These are phyloP conservation scores for Flammula alnicola DNA, from an alignment of 1,284 basidiomycete genomes.

Conservation along the genomic window DNA sequence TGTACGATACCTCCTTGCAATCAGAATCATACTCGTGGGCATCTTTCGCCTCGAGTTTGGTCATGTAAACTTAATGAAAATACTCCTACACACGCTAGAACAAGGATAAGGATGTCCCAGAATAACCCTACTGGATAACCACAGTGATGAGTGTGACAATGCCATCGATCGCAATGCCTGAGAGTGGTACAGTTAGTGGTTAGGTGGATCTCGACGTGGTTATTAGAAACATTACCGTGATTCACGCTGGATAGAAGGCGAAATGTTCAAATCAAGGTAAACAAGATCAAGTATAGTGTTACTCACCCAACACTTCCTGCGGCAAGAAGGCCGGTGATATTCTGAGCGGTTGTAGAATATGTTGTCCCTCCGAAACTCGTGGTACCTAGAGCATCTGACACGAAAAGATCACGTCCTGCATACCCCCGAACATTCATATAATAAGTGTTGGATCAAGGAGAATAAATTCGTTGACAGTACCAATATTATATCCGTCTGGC, in stretches of 20 bases:
- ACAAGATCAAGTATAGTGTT: neutral
- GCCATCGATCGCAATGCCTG: constrained; percentile 42
- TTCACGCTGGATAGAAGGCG: constrained; percentile 27
- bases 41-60: constrained; percentile 1
- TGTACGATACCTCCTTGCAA: constrained; percentile 16
- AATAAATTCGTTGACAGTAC: constrained; percentile 36
- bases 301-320: constrained; percentile 52
- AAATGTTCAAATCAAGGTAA: neutral
- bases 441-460: neutral
- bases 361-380: constrained; percentile 47
- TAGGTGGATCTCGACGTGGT: neutral
- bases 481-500: constrained; percentile 60
- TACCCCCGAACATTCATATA: neutral
- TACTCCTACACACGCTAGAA: neutral
- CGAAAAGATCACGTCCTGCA: constrained; percentile 46
- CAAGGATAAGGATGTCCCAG: neutral
- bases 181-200: constrained; percentile 1
- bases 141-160: constrained; percentile 39
- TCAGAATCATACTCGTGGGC: neutral
- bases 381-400: constrained; percentile 45
- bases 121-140: constrained; percentile 23
- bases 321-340: constrained; percentile 54
- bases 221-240: constrained; percentile 28
- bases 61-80: constrained; percentile 7
- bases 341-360: constrained; percentile 53